Base-by-base conservation (phyloP, 2,329 filamentous ascomycete genomes). In the Alternaria consortialis region DNA sequence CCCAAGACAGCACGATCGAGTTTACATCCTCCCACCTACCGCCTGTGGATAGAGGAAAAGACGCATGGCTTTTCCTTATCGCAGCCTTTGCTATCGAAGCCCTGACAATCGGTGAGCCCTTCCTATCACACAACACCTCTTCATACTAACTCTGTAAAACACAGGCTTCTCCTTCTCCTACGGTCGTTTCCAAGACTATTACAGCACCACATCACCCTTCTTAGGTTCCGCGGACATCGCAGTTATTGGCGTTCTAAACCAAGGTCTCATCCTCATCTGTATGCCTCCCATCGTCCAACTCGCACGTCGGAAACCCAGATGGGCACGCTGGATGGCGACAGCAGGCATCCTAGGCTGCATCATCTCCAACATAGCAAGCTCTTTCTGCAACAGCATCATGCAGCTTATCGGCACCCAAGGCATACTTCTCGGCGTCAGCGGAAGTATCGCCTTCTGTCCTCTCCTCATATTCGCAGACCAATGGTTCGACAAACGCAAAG, bases 131-230 rank as follows among this genome's bases (percentile, higher is more conserved):
- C n/a, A 32, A 13, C 27, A 23, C 13, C 5, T 5, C 23, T 27
- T 44, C 7, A 27, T 15, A 43, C 44, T 9, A 8, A 20, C 29
- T 3, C 13, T 27, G n/a, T 7, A 34, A 3, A 36, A 43, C 31
- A 1, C 47, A 90, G 88, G 89, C 5, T 90, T 91, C 60, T 86
- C 88, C 0, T 88, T 88, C 56, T 84, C 87, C 0, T 92, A 88
- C 73, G 90, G 90, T 44, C 83, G 92, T 31, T 91, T 92, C 71
- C 88, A 91, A 66, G 84, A 88, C 53, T 89, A 90, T 76, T 92
- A 92, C 74, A 84, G 81, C 40, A 84, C 81, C 2, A 82, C 88
- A 61, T 82, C 82, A 4, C 84, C 86, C 1, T 91, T 91, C 56
- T 77, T 79, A 6, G 82, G 82, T 2, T 82, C 73, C 20, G 73